Conservation (phyloP, 1,284 basidiomycete species). For the Austroboletus niveus region DNA sequence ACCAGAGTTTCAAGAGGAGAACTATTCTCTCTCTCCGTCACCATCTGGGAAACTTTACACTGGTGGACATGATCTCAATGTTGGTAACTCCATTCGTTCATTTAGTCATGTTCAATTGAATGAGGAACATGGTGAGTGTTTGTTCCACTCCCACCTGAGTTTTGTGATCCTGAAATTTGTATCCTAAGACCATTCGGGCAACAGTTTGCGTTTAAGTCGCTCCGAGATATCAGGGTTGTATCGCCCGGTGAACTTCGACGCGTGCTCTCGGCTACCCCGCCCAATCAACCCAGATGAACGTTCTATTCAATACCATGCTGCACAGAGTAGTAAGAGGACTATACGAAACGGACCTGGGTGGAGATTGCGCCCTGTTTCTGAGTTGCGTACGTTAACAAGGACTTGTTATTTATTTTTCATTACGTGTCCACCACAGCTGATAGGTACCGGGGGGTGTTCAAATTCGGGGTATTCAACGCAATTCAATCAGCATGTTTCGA, state of each 20-base stretch:
- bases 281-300: not conserved
- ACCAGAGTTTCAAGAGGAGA: slow-evolving; percentile 15
- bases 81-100: not conserved
- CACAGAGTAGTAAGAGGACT: slow-evolving; percentile 12
- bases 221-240: not conserved
- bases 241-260: not conserved
- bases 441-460: slow-evolving; percentile 77
- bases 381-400: slow-evolving; percentile 57
- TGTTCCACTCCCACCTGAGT: not conserved
- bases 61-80: not conserved
- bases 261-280: not conserved
- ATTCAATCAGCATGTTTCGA: slow-evolving; percentile 85
- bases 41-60: slow-evolving; percentile 6
- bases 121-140: slow-evolving; percentile 8
- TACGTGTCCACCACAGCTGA: slow-evolving; percentile 55
- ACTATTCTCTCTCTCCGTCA: slow-evolving; percentile 5
- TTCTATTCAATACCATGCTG: not conserved
- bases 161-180: not conserved
- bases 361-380: slow-evolving; percentile 65
- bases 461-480: slow-evolving; percentile 87
- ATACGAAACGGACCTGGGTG: slow-evolving; percentile 42
- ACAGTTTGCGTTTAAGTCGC: not conserved
- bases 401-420: not conserved
- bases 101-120: not conserved
- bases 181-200: slow-evolving; percentile 9